Evolutionary conservation across 148 eudicot species (phyloP).

Genomic region (Dysphania ambrosioides): DNA sequence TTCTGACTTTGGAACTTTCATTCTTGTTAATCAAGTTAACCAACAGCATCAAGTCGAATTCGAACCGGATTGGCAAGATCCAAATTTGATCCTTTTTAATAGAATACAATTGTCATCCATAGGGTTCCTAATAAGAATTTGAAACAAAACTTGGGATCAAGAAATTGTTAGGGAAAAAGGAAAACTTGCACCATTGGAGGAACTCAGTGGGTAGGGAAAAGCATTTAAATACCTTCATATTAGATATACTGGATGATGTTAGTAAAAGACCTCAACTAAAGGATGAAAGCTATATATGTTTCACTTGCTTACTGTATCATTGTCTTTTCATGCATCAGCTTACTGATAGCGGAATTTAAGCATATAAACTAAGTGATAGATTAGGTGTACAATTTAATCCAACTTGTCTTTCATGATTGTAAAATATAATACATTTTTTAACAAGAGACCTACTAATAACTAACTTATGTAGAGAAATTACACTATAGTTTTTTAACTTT

Average conservation of each 20-base stretch:
- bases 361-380: neutral
- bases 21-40: neutral
- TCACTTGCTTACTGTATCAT: neutral
- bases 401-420: too few relatives aligned
- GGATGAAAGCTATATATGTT: constrained; percentile 15
- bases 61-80: neutral
- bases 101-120: too few relatives aligned
- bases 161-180: neutral
- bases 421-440: too few relatives aligned
- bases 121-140: neutral
- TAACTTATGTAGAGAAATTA: too few relatives aligned
- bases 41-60: neutral
- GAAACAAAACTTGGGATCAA: neutral
- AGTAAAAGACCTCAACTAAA: neutral
- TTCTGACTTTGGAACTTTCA: neutral
- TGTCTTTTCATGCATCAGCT: neutral
- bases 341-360: neutral
- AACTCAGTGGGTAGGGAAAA: too few relatives aligned
- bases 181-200: neutral
- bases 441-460: too few relatives aligned
- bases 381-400: too few relatives aligned
- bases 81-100: too few relatives aligned
- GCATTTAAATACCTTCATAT: too few relatives aligned
- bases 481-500: too few relatives aligned
- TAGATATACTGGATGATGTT: neutral